Base-by-base conservation (phyloP, 495 filamentous ascomycete species). In the Penicillium mononematosum region DNA sequence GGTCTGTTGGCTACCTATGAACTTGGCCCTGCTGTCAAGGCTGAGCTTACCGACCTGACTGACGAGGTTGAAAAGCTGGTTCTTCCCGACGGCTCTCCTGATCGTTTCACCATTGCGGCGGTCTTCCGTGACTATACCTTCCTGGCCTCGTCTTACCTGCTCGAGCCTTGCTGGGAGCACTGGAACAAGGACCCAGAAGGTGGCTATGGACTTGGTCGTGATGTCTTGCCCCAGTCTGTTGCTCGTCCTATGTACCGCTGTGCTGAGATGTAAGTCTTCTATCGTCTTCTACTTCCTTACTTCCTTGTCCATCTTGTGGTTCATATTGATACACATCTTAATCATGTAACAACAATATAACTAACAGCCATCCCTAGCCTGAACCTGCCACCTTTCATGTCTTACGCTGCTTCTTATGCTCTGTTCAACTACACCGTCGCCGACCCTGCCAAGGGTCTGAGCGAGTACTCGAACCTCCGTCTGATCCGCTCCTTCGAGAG, bases 101-200 rank as follows among this genome's bases (percentile, higher is more conserved):
- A 96, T 70, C 77, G 91, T 19, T 86, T 85, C 17, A 75, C 88
- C 29, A 80, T 93, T 77, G 90, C 89, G 66, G 92, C 90, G 27
- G 73, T 93, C 52, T 96, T 95, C 71, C 78, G 92, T 24, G 92
- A 96, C 75, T 96, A 96, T 68, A 87, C 88, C 25, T 96, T 95
- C 75, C 74, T 96, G 4, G 89, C 91, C 1, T 92, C 88, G 14
- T 87, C 91, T 0, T 96, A 94, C 67, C 77, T 96, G 16, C 81
- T 96, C n/a, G 92, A 96, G 76, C 92, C 92, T n/a, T 96, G 92
- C 71, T 91, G 92, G 74, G 77, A 87, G 75, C 80, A 64, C 61
- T 78, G 87, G 61, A 85, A 82, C 62, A 69, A 86, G 52, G 79
- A 81, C 27, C 70, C 73, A 17, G 87, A 84, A 0, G 80, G 85